Conservation (phyloP, 2,329 filamentous ascomycete genomes). For the Madurella fahalii region DNA sequence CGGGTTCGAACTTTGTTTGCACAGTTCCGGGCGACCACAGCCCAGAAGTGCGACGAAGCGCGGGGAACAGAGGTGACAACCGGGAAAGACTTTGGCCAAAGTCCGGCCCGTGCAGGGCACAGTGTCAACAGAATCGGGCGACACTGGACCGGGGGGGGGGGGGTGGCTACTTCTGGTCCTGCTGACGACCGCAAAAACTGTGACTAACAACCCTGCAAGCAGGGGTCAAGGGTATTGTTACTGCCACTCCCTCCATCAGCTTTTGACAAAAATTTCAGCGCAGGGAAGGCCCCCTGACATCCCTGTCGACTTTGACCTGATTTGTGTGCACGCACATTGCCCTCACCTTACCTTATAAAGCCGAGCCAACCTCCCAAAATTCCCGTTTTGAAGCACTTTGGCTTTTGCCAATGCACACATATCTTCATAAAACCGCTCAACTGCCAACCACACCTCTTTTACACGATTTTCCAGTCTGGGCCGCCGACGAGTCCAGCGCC, state of each 20-base stretch:
- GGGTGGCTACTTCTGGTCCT: conserved; percentile 15
- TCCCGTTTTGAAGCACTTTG: conserved; percentile 23
- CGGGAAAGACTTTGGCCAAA: conserved; percentile 5
- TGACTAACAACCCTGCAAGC: conserved; percentile 13
- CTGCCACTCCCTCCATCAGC: conserved; percentile 16
- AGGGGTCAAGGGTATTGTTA: conserved; percentile 8
- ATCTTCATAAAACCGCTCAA: conserved; percentile 10
- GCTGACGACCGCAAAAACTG: conserved; percentile 9
- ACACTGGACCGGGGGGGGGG: conserved; percentile 12
- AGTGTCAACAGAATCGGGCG: conserved; percentile 17
- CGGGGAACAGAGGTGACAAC: no score
- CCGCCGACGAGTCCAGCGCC: conserved; percentile 35
- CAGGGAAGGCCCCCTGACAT: conserved; percentile 11
- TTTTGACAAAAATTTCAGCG: conserved; percentile 8
- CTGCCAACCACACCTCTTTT: conserved; percentile 8
- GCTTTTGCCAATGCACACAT: conserved; percentile 24
- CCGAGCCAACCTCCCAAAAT: conserved; percentile 22
- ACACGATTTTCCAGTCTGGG: conserved; percentile 31
- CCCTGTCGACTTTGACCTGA: conserved; percentile 7
- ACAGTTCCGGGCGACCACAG: no score
- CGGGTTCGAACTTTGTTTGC: no score
- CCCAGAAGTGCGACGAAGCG: no score
- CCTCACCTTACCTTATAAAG: conserved; percentile 22
- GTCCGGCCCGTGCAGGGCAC: conserved; percentile 8
- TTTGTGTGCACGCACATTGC: conserved; percentile 6